A percentile compares a stretch with the other conserved stretches of the same genome.
Conservation (phyloP, 768 basidiomycete species). For the Mycena epipterygia region DNA sequence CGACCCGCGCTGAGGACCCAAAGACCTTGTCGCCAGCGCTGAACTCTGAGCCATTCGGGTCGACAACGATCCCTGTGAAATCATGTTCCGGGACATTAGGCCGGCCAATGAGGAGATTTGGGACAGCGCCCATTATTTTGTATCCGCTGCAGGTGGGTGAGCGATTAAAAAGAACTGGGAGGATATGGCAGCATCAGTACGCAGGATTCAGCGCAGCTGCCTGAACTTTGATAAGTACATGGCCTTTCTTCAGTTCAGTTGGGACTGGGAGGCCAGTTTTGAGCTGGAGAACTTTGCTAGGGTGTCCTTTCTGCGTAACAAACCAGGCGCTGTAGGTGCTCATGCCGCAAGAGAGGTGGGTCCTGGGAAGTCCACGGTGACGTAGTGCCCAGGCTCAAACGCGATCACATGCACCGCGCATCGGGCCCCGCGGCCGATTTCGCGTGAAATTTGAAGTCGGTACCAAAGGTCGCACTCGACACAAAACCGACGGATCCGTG, state of each 20-base stretch:
- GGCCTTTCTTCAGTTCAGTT: slow-evolving; percentile 48
- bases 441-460: too few species aligned
- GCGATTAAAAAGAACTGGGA: background rate
- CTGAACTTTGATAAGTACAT: slow-evolving; percentile 65
- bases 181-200: slow-evolving; percentile 57
- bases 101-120: slow-evolving; percentile 59
- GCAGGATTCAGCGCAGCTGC: slow-evolving; percentile 78
- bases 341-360: too few species aligned
- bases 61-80: slow-evolving; percentile 72
- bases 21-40: slow-evolving; percentile 73
- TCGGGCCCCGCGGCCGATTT: too few species aligned
- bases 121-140: slow-evolving; percentile 67
- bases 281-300: slow-evolving; percentile 21
- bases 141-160: slow-evolving; percentile 58
- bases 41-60: slow-evolving; percentile 66
- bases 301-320: slow-evolving; percentile 15
- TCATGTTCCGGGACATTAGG: slow-evolving; percentile 74
- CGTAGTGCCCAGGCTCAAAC: too few species aligned
- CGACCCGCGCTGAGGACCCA: slow-evolving; percentile 61
- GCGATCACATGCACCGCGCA: too few species aligned
- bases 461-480: too few species aligned
- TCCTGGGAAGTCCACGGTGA: too few species aligned
- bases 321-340: slow-evolving; percentile 31
- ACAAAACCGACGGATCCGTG: too few species aligned
- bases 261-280: slow-evolving; percentile 38